Evolutionary conservation across 2,329 filamentous ascomycete genomes (phyloP), one percentile per base, ranked within the genome.

Genomic region (Epichloe sibirici): DNA sequence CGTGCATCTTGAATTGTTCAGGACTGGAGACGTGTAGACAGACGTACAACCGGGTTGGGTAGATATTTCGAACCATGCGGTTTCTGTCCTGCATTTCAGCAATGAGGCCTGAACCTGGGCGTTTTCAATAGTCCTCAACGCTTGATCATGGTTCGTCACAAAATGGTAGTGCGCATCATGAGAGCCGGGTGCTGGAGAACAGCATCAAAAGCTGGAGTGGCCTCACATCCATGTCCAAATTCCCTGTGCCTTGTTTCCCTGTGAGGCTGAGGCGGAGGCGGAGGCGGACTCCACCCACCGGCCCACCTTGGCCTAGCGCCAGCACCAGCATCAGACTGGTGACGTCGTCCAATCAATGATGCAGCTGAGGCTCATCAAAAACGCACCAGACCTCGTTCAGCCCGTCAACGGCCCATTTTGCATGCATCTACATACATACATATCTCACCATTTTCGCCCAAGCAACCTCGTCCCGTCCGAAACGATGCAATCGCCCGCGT

Each of bases 1-100:
- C 57, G 72, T 86, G 43, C 76, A 80, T 59, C 72, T 86, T 59
- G 85, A 88, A 65, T 63, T 85, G 42, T 86, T 86, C 54, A 74
- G 73, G 2, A 79, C 78, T 0, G 78, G 78, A 15, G 69, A 73
- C 50, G 62, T 71, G 23, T 58, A 48, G 54, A 35, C 43, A 12
- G 4, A 11, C n/a, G 9, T 2, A 21, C 17, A 21, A 21, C 17
- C 17, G 17, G 17, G 40, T 11, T 4, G 9, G 40, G 17, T 23
- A 11, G 4, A 9, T 17, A 5, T 17, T 17, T 40, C 40, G 17
- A 17, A 11, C 17, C 7, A 5, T 23, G 40, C 17, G 7, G 23
- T 21, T 3, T 43, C 17, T 43, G 5, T 44, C 11, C 13, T 17
- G 38, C 38, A 17, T 11, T 31, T 31, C 31, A 31, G 31, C 17